Conservation (phyloP, 2,329 filamentous ascomycete genomes). For the Ophiocordyceps camponoti-leonardi region DNA sequence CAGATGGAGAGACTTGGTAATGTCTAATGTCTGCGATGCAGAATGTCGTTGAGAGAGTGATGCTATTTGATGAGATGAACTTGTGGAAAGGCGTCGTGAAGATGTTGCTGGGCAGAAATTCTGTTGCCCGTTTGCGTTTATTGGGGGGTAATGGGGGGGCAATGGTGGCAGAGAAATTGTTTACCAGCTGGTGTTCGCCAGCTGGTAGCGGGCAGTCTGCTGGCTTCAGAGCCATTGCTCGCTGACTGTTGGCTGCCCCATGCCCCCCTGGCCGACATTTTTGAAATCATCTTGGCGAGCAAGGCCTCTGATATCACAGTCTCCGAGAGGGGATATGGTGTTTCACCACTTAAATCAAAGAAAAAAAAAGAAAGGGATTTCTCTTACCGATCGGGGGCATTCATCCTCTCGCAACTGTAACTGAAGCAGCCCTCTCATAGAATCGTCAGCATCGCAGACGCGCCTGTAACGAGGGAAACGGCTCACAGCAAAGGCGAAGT, state of each 20-base stretch:
- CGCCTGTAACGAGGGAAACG: too few relatives aligned
- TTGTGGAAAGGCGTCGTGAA: neutral
- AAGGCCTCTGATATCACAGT: neutral
- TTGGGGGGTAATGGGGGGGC: too few relatives aligned
- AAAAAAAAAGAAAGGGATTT: neutral
- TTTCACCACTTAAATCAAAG: neutral
- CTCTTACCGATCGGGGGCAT: constrained; percentile 37
- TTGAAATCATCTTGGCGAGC: neutral
- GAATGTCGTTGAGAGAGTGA: neutral
- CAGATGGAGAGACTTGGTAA: neutral
- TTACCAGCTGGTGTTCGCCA: neutral
- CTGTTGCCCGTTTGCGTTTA: too few relatives aligned
- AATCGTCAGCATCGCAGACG: too few relatives aligned
- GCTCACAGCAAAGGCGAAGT: too few relatives aligned
- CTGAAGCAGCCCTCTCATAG: neutral
- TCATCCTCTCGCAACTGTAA: constrained; percentile 19
- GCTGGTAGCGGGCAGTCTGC: neutral
- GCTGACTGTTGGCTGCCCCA: neutral
- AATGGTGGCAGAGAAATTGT: too few relatives aligned
- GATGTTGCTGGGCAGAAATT: too few relatives aligned
- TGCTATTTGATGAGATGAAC: neutral
- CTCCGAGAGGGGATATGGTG: neutral
- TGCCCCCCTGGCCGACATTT: neutral
- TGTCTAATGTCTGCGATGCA: neutral
- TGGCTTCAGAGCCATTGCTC: neutral